These are phyloP conservation scores for Plicaturopsis crispa DNA, from an alignment of 768 basidiomycete species.

Conservation along the genomic window DNA sequence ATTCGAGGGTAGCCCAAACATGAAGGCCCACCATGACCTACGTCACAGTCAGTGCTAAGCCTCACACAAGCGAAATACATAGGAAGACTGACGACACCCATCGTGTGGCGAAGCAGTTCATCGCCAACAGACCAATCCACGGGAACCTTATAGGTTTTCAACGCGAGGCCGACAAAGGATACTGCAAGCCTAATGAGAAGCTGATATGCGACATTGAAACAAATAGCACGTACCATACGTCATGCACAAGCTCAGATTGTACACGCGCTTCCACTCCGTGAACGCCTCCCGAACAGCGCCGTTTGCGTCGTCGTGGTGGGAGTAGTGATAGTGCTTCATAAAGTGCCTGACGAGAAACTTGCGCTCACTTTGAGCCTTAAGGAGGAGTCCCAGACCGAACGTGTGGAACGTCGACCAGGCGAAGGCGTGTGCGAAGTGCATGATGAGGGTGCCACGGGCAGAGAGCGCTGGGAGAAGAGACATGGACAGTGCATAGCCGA, in stretches of 20 bases:
- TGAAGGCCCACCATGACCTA: conserved; percentile 84
- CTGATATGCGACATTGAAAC: conserved; percentile 1
- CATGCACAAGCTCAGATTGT: conserved; percentile 92
- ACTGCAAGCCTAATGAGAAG: conserved; percentile 33
- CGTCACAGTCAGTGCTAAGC: no score
- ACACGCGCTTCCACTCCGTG: conserved; percentile 88
- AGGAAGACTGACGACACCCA: conserved; percentile 78
- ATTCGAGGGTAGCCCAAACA: conserved; percentile 85
- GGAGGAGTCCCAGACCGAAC: conserved; percentile 76
- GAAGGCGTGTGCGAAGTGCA: conserved; percentile 81
- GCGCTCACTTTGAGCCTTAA: conserved; percentile 76
- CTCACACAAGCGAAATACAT: not conserved
- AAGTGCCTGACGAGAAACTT: conserved; percentile 94
- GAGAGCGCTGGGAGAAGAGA: conserved; percentile 56
- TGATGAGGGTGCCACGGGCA: conserved; percentile 34
- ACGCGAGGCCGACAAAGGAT: conserved; percentile 79
- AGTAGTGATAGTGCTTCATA: conserved; percentile 90
- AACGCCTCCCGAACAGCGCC: conserved; percentile 92
- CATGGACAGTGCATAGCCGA: conserved; percentile 57
- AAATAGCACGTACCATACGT: conserved; percentile 63
- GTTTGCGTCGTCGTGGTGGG: conserved; percentile 54
- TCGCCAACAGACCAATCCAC: conserved; percentile 82
- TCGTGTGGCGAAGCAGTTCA: conserved; percentile 78
- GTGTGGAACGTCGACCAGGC: conserved; percentile 85
- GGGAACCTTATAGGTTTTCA: conserved; percentile 85